Evolutionary conservation across 345 rosid species (phyloP).

Genomic region (Ailanthus altissimus): DNA sequence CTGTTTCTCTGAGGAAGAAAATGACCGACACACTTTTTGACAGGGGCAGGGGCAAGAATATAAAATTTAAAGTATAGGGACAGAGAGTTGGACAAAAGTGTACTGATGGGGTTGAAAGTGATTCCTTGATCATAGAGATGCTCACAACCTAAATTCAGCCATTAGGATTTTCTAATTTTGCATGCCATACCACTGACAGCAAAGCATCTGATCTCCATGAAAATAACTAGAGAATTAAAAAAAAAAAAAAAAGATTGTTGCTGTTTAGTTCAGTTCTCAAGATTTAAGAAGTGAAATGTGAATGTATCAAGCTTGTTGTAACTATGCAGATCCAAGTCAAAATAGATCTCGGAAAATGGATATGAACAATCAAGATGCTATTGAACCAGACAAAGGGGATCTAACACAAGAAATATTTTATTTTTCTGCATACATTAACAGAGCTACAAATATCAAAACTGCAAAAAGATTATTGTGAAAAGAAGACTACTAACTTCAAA

Average conservation of each 20-base stretch:
- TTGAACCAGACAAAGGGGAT: neutral
- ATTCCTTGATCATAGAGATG: constrained; percentile 25
- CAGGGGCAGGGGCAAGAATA: neutral
- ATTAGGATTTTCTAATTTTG: constrained; percentile 24
- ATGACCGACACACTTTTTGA: constrained; percentile 35
- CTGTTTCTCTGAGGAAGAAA: constrained; percentile 25
- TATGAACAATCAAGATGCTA: neutral
- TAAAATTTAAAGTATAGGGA: constrained; percentile 18
- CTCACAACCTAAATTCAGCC: constrained; percentile 18
- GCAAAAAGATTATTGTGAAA: constrained; percentile 6
- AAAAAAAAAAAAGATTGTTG: neutral
- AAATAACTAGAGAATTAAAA: neutral
- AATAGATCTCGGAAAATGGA: neutral
- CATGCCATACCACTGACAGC: constrained; percentile 23
- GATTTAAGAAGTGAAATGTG: no score
- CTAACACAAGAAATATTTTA: neutral
- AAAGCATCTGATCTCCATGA: constrained; percentile 12
- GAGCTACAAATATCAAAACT: constrained; percentile 12
- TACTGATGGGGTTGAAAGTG: constrained; percentile 30
- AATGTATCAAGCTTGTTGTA: no score
- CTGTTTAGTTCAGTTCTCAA: neutral
- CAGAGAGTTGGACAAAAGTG: constrained; percentile 33
- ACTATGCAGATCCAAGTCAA: constrained; percentile 12
- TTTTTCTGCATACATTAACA: constrained; percentile 23
- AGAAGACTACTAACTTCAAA: constrained; percentile 39